Conservation (phyloP, 371 early-diverging fungal genomes). For the Mucor piriformis region DNA sequence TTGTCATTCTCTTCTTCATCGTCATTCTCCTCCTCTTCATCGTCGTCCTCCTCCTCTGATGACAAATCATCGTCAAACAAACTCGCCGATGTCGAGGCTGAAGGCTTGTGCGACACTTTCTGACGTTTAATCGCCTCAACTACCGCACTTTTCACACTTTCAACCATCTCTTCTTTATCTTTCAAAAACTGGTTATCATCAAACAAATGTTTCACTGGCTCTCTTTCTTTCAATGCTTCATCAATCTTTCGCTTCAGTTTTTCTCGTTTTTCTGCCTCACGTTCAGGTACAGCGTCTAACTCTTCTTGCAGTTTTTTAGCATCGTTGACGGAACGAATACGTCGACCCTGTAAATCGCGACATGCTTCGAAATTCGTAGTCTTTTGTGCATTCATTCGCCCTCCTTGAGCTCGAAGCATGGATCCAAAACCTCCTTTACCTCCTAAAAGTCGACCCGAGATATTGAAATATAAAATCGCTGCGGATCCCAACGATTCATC, state of each 20-base stretch:
- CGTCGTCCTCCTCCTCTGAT: slow-evolving; percentile 32
- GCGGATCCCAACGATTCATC: slow-evolving; percentile 23
- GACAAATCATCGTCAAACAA: slow-evolving; percentile 44
- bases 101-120: slow-evolving; percentile 27
- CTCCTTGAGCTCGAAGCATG: slow-evolving; percentile 94
- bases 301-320: slow-evolving; percentile 86
- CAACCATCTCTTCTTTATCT: slow-evolving; percentile 74
- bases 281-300: slow-evolving; percentile 72
- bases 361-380: slow-evolving; percentile 93
- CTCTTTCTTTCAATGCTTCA: slow-evolving; percentile 71
- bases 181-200: slow-evolving; percentile 81
- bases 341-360: slow-evolving; percentile 89
- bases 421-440: slow-evolving; percentile 98
- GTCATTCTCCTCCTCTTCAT: slow-evolving; percentile 24
- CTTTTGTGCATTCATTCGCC: slow-evolving; percentile 87
- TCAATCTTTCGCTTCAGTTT: slow-evolving; percentile 81
- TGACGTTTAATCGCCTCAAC: slow-evolving; percentile 45
- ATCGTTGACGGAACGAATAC: slow-evolving; percentile 88
- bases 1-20: slow-evolving; percentile 19
- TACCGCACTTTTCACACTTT: slow-evolving; percentile 74
- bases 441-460: slow-evolving; percentile 56
- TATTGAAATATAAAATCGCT: background rate
- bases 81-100: slow-evolving; percentile 26
- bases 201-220: slow-evolving; percentile 74
- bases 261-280: slow-evolving; percentile 70